Conservation (phyloP, 345 rosid genomes). For the Boechera divaricarpa region DNA sequence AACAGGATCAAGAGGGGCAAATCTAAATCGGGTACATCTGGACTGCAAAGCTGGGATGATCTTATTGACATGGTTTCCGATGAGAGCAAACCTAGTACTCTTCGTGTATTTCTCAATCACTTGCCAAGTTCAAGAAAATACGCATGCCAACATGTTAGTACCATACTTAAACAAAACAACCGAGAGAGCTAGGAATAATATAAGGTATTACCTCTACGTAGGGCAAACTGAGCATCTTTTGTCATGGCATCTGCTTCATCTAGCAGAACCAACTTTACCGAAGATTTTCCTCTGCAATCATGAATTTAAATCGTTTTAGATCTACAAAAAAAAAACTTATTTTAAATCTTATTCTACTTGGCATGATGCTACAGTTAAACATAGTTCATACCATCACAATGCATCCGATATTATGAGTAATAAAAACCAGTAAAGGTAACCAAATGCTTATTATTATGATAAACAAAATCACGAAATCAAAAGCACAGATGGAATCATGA, state of each 20-base stretch:
- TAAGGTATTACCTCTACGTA: slow-evolving; percentile 74
- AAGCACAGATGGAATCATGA: not conserved
- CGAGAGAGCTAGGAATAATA: slow-evolving; percentile 5
- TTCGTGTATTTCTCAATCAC: slow-evolving; percentile 98
- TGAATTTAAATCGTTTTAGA: not conserved
- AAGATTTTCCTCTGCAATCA: slow-evolving; percentile 61
- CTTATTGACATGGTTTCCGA: slow-evolving; percentile 95
- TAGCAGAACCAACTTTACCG: slow-evolving; percentile 87
- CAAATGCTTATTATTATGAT: not conserved
- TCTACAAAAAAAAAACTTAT: not conserved
- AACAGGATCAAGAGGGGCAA: slow-evolving; percentile 87
- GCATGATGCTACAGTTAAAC: slow-evolving; percentile 3
- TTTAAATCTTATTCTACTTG: not conserved
- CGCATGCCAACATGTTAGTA: slow-evolving; percentile 21
- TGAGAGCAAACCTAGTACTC: slow-evolving; percentile 92
- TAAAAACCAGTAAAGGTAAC: not conserved
- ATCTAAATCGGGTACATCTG: slow-evolving; percentile 94
- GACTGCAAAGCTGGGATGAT: slow-evolving; percentile 98
- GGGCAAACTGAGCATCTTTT: slow-evolving; percentile 97
- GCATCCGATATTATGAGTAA: not conserved
- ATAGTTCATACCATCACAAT: not conserved
- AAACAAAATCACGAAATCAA: not conserved
- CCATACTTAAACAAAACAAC: not conserved
- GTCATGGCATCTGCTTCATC: slow-evolving; percentile 99
- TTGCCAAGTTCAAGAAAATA: slow-evolving; percentile 39